Conservation (phyloP, 352 stramenopile species). For the Pythium plurisporium region DNA sequence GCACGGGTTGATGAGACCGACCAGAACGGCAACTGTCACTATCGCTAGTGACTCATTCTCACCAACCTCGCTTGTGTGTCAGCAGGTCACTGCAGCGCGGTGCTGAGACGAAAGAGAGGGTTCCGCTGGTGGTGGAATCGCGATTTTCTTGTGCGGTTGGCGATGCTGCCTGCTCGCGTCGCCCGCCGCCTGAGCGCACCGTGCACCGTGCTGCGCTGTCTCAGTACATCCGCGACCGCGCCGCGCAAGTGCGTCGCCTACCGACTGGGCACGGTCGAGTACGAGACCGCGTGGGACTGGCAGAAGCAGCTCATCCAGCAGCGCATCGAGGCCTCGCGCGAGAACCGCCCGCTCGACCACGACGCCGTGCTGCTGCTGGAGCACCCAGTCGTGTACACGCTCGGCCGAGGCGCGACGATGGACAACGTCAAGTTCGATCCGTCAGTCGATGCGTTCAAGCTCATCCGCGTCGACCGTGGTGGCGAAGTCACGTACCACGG, state of each 20-base stretch:
- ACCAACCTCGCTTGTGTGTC: not conserved
- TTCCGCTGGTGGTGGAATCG: constrained; percentile 17
- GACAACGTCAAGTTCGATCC: constrained; percentile 54
- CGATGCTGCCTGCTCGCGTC: not conserved
- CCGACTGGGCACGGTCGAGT: constrained; percentile 65
- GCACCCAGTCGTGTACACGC: constrained; percentile 96
- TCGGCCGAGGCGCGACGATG: constrained; percentile 88
- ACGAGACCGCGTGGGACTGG: constrained; percentile 84
- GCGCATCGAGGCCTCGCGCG: constrained; percentile 55
- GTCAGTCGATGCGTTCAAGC: constrained; percentile 57
- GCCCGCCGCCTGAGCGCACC: not conserved
- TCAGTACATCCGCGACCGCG: not conserved
- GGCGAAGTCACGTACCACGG: constrained; percentile 99
- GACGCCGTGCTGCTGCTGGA: constrained; percentile 90
- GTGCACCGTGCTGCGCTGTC: not conserved
- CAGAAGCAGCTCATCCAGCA: constrained; percentile 85
- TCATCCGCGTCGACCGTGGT: constrained; percentile 98
- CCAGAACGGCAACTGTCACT: constrained; percentile 4
- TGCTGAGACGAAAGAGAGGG: constrained; percentile 1
- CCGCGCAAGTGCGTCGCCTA: constrained; percentile 61
- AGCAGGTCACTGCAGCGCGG: no score
- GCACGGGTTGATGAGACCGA: not conserved
- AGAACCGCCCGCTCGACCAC: constrained; percentile 56
- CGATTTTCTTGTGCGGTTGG: no score
- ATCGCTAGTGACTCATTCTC: constrained; percentile 14